Evolutionary conservation across 2,329 filamentous ascomycete species (phyloP), one percentile per base, ranked within the genome.

Genomic region (Pestalotiopsis sp.): DNA sequence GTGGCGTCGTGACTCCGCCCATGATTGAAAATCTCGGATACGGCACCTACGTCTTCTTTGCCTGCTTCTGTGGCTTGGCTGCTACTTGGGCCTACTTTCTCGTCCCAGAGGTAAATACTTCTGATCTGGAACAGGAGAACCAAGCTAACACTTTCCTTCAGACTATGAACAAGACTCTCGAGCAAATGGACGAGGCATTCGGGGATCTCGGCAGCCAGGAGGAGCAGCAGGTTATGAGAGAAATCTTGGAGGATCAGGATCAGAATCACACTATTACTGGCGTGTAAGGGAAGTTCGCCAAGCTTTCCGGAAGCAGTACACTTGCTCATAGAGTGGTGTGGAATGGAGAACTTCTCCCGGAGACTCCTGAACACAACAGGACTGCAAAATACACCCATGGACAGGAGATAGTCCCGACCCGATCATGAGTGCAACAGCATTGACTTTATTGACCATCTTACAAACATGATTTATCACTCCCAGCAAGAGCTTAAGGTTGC

Each of bases 31-130:
- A 84, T 56, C 86, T 84, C 0, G 79, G 79, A 2, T 84, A 78
- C 69, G 82, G 83, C 1, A 82, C 82, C 0, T 88, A 88, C 68
- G 78, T 86, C 9, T 88, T 89, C 78, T 89, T 88, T 65, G 87
- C 84, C 0, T 80, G 82, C 2, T 88, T 88, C 70, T 86, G 84
- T 69, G 73, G 85, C 1, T 75, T 88, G 4, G 83, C 84, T 0
- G 77, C 83, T 7, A 68, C 84, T 0, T 90, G 85, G 81, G 80
- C 83, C 0, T 83, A 73, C 67, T 78, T 84, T 69, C 82, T 84
- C 66, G 84, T 87, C 0, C 85, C 84, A 0, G 85, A 87, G 71
- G 62, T 65, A 65, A 65, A 25, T 4, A 12, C 14, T 27, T 27
- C 4, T 2, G 49, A 23, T 20, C 11, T 31, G 20, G 17, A 49